phyloP scores from a whole-genome alignment of 2,329 filamentous ascomycete genomes.

The Stagonosporopsis tanaceti region DNA sequence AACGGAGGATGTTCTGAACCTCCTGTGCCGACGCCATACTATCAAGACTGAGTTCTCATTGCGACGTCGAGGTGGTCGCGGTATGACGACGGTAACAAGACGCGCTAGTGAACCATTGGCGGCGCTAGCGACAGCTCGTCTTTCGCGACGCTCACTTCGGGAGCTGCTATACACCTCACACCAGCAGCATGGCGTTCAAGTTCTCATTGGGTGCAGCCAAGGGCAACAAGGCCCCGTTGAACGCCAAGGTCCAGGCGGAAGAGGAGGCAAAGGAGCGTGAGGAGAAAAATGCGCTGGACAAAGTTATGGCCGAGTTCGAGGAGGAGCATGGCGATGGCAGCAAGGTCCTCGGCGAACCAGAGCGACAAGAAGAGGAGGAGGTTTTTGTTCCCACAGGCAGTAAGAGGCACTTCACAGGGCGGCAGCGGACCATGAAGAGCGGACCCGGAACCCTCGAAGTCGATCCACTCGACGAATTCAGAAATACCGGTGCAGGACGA shows the following conservation, averaged over 20 bases:
- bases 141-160: conserved; percentile 19
- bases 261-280: conserved; percentile 43
- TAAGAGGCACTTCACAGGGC: conserved; percentile 42
- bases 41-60: too few species aligned
- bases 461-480: conserved; percentile 35
- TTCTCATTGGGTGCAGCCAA: conserved; percentile 40
- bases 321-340: conserved; percentile 40
- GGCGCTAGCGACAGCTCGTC: conserved; percentile 16
- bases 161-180: conserved; percentile 14
- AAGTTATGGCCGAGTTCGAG: conserved; percentile 42
- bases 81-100: conserved; percentile 9
- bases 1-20: conserved; percentile 61
- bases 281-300: conserved; percentile 42
- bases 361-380: conserved; percentile 30
- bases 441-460: conserved; percentile 44
- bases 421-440: conserved; percentile 42
- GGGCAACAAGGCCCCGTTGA: conserved; percentile 34
- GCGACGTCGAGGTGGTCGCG: not conserved
- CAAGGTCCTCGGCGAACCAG: conserved; percentile 34
- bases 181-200: conserved; percentile 38
- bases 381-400: conserved; percentile 40
- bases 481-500: conserved; percentile 23
- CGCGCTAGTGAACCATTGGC: conserved; percentile 24
- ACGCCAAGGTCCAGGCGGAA: conserved; percentile 40
- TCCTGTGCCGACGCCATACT: conserved; percentile 48